Evolutionary conservation across 2,329 filamentous ascomycete species (phyloP), one percentile per base, ranked within the genome.

Genomic region (Moelleriella libera): DNA sequence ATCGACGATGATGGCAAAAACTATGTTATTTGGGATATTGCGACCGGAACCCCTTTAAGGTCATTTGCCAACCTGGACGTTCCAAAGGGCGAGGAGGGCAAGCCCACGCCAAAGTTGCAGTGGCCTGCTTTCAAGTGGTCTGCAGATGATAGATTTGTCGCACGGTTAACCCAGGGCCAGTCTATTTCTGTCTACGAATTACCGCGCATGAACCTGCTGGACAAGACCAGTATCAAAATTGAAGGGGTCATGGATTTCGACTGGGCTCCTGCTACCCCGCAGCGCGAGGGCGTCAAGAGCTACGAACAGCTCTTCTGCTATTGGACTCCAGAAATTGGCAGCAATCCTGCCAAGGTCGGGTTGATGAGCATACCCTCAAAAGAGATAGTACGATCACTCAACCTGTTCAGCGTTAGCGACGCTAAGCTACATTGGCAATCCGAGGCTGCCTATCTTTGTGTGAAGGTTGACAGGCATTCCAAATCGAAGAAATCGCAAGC

Each of bases 101-200:
- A 94, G 75, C 66, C 68, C 42, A 68, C 68, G 10, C 87, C 88
- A 67, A 96, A 96, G 77, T 81, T 94, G 57, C 86, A 92, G 61
- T 98, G 92, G 92, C 92, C 92, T 29, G 89, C 90, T 2, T 98
- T 98, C 80, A 98, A 98, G 72, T 98, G 92, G 92, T 97, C 92
- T 31, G 75, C 92, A 3, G 92, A 98, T 62, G 88, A 96, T 69
- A 92, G 94, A 67, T 98, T 95, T 64, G 89, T 97, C 52, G 92
- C 92, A 28, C 82, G 92, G 52, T 81, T 97, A 72, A 88, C 82
- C 52, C 88, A 88, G 54, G 85, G 85, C 54, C 80, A 88, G 56
- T 88, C 86, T 48, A 94, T 98, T 60, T 92, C 87, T 46, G 80
- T 95, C 58, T 95, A 94, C 65, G 88, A 95, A 65, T 71, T 88